These are phyloP conservation scores for Aethionema arabicum DNA, from an alignment of 345 rosid genomes.

Conservation along the genomic window DNA sequence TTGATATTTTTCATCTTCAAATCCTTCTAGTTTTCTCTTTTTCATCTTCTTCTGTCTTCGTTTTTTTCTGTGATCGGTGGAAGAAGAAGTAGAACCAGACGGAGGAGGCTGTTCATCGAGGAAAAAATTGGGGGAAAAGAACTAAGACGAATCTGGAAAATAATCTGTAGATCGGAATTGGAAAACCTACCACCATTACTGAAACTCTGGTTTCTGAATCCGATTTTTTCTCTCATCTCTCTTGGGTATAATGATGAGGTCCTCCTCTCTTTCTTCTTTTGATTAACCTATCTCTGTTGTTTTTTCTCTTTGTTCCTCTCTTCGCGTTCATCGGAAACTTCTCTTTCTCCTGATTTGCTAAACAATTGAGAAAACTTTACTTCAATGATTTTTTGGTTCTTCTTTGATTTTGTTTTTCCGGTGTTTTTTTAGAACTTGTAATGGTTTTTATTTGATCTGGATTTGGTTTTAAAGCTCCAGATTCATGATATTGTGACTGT, in stretches of 20 bases:
- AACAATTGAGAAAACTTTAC: no score
- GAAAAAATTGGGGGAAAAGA: conserved; percentile 9
- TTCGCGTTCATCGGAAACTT: background rate
- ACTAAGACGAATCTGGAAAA: conserved; percentile 18
- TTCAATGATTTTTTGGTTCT: background rate
- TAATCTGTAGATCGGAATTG: conserved; percentile 14
- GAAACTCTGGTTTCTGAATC: background rate
- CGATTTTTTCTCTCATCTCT: background rate
- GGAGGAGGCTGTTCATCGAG: background rate
- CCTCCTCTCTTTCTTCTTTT: conserved; percentile 31
- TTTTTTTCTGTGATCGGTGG: conserved; percentile 9
- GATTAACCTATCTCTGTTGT: background rate
- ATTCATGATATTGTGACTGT: background rate
- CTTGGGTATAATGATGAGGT: conserved; percentile 36
- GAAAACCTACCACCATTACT: background rate
- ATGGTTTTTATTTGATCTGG: background rate
- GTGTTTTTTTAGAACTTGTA: background rate
- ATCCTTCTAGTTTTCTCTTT: background rate
- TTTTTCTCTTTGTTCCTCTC: background rate
- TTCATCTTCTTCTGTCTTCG: background rate
- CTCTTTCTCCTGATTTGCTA: background rate
- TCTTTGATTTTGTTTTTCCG: background rate
- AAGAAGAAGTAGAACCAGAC: background rate
- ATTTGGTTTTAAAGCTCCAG: conserved; percentile 2
- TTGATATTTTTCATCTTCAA: background rate